These are phyloP conservation scores for Aegilops bicornis DNA, from an alignment of 176 grass and related monocot genomes.

Conservation along the genomic window DNA sequence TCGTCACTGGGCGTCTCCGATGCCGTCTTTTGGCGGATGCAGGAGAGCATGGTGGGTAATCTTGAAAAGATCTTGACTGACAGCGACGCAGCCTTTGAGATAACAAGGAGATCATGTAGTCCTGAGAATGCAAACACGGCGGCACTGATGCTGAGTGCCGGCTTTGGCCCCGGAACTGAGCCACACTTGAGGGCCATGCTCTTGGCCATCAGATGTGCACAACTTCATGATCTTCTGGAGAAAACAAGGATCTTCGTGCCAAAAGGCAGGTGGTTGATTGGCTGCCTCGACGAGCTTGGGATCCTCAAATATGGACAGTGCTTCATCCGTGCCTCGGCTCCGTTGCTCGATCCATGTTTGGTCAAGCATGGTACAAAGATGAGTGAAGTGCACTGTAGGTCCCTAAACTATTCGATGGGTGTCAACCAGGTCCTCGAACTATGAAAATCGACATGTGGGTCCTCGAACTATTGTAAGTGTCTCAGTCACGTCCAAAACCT, in stretches of 20 bases:
- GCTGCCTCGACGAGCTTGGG: constrained; percentile 85
- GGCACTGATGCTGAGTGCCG: constrained; percentile 83
- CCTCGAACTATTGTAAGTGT: too few relatives aligned
- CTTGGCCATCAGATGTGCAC: constrained; percentile 71
- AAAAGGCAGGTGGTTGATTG: constrained; percentile 90
- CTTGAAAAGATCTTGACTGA: constrained; percentile 60
- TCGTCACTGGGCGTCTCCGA: constrained; percentile 74
- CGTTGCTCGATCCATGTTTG: constrained; percentile 64
- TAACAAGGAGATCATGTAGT: constrained; percentile 64
- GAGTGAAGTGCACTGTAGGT: too few relatives aligned
- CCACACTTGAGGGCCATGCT: constrained; percentile 82
- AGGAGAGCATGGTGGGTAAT: constrained; percentile 65
- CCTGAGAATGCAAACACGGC: constrained; percentile 67
- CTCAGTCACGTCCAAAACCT: too few relatives aligned
- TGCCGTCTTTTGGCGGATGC: constrained; percentile 53
- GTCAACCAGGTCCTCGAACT: too few relatives aligned
- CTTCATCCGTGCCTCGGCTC: constrained; percentile 69
- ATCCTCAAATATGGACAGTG: constrained; percentile 82
- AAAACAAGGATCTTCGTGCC: constrained; percentile 89
- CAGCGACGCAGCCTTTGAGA: constrained; percentile 71
- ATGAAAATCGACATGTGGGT: too few relatives aligned
- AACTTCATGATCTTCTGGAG: constrained; percentile 59
- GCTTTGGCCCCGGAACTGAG: constrained; percentile 69
- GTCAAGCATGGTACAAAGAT: constrained; percentile 80
- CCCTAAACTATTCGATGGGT: too few relatives aligned